phyloP scores from a whole-genome alignment of 306 rosid species.

The Vicia faba region DNA sequence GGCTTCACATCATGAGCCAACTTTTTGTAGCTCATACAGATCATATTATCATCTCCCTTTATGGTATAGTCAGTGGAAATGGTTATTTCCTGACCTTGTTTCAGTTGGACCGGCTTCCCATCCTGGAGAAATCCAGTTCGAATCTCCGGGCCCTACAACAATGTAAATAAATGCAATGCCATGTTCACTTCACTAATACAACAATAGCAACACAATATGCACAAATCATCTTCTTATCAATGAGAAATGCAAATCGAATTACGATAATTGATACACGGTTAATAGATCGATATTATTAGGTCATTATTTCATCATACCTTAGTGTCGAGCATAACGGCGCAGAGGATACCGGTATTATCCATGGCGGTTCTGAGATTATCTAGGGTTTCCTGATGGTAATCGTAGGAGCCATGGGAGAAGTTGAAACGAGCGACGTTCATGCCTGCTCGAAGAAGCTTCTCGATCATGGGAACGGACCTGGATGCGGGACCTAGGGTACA shows the following conservation, averaged over 20 bases:
- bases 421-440: slow-evolving; percentile 99
- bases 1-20: slow-evolving; percentile 88
- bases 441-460: slow-evolving; percentile 89
- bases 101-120: slow-evolving; percentile 73
- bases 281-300: too few relatives aligned
- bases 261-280: too few relatives aligned
- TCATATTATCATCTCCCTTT: slow-evolving; percentile 81
- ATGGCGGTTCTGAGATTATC: slow-evolving; percentile 76
- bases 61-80: slow-evolving; percentile 82
- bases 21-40: slow-evolving; percentile 96
- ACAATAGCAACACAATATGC: too few relatives aligned
- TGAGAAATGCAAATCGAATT: background rate
- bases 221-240: too few relatives aligned
- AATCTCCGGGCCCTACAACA: slow-evolving; percentile 90
- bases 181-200: too few relatives aligned
- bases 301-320: slow-evolving; percentile 49
- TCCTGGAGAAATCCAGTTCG: slow-evolving; percentile 97
- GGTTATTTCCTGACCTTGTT: slow-evolving; percentile 76
- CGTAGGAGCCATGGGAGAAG: slow-evolving; percentile 97
- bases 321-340: slow-evolving; percentile 99
- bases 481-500: slow-evolving; percentile 97
- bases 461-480: slow-evolving; percentile 79
- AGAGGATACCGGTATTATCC: slow-evolving; percentile 90
- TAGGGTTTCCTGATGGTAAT: slow-evolving; percentile 92
- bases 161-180: background rate